phyloP scores from a whole-genome alignment of 352 stramenopile species.

The Globisporangium megalacanthum region DNA sequence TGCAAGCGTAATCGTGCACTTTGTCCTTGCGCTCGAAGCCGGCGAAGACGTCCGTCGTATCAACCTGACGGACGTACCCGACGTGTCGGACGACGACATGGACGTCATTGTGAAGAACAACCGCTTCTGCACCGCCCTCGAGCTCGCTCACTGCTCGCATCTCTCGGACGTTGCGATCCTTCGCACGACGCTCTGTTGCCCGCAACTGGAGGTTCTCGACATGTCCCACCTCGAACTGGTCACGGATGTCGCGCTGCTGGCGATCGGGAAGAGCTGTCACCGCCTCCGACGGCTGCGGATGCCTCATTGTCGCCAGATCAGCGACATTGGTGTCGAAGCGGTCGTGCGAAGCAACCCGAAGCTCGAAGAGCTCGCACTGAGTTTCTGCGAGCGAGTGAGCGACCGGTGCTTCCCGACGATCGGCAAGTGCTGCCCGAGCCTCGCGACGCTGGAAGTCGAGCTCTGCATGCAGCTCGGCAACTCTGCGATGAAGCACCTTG shows the following conservation, averaged over 20 bases:
- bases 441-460: constrained; percentile 45
- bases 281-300: constrained; percentile 49
- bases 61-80: constrained; percentile 41
- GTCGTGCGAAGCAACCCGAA: constrained; percentile 39
- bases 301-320: constrained; percentile 60
- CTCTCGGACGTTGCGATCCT: constrained; percentile 42
- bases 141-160: constrained; percentile 28
- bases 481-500: constrained; percentile 52
- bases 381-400: constrained; percentile 63
- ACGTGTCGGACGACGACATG: constrained; percentile 52
- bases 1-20: constrained; percentile 50
- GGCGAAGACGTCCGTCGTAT: constrained; percentile 49
- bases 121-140: constrained; percentile 37
- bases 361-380: constrained; percentile 54
- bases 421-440: constrained; percentile 34
- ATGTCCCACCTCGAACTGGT: constrained; percentile 61
- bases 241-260: constrained; percentile 45
- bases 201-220: constrained; percentile 73
- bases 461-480: constrained; percentile 61
- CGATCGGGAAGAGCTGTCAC: constrained; percentile 45
- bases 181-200: constrained; percentile 35
- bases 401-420: constrained; percentile 56
- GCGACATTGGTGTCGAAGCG: constrained; percentile 69
- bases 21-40: constrained; percentile 48
- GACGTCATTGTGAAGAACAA: constrained; percentile 54